Percentiles rank a stretch among this genome's conserved stretches.
Conservation (phyloP, 179 eudicot genomes). For the Beta lomatogona region DNA sequence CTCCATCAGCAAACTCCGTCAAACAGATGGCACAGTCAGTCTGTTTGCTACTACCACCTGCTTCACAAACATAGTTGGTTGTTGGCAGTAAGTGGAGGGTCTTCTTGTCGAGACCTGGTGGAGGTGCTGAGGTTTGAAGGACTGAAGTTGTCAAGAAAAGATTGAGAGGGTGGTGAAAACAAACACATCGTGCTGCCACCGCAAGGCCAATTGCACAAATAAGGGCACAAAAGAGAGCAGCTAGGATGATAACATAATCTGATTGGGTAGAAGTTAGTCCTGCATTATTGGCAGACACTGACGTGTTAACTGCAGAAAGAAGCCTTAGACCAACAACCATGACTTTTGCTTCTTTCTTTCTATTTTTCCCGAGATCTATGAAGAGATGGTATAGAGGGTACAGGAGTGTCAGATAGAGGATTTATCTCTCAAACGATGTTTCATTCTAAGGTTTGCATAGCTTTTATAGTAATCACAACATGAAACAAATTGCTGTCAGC, state of each 20-base stretch:
- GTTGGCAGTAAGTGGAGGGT: conserved; percentile 37
- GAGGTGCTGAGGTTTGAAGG: conserved; percentile 27
- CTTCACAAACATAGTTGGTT: conserved; percentile 30
- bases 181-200: conserved; percentile 35
- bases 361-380: not conserved
- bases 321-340: conserved; percentile 34
- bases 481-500: conserved; percentile 32
- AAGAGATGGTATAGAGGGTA: not conserved
- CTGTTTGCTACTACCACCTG: conserved; percentile 12
- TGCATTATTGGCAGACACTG: conserved; percentile 27
- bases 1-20: conserved; percentile 46
- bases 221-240: conserved; percentile 46
- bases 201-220: conserved; percentile 44
- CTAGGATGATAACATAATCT: conserved; percentile 40
- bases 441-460: conserved; percentile 15
- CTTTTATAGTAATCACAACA: conserved; percentile 28
- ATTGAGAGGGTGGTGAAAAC: conserved; percentile 24
- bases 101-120: conserved; percentile 42
- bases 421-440: conserved; percentile 16
- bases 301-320: conserved; percentile 30
- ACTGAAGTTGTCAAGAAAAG: conserved; percentile 7
- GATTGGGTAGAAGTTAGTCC: conserved; percentile 26
- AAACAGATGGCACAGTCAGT: conserved; percentile 44
- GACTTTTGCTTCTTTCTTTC: not conserved
- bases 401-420: conserved; percentile 6